phyloP scores from a whole-genome alignment of 73 alveolate species.

The Effrenium voratum region DNA sequence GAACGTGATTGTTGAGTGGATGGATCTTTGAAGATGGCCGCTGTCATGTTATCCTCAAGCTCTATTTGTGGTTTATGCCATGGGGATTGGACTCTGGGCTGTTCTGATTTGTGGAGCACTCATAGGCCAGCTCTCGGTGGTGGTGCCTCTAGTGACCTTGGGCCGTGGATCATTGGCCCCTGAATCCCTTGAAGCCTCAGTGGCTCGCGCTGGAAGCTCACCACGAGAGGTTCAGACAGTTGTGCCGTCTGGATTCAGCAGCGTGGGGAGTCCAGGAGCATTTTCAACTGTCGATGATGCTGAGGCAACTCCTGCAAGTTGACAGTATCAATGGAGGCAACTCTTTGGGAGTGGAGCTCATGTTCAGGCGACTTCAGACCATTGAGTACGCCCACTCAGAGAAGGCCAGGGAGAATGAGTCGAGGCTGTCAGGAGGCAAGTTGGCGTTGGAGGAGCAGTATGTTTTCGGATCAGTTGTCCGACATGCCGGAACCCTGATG shows the following conservation, averaged over 20 bases:
- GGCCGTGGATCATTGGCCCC: too few relatives aligned
- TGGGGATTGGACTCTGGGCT: too few relatives aligned
- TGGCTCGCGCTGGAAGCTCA: conserved; percentile 23
- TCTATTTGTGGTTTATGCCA: too few relatives aligned
- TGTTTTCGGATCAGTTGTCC: background rate
- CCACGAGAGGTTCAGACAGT: conserved; percentile 11
- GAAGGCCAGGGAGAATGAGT: background rate
- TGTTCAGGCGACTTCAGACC: conserved; percentile 55
- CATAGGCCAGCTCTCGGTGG: too few relatives aligned
- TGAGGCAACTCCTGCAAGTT: background rate
- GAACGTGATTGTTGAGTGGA: too few relatives aligned
- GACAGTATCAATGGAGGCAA: conserved; percentile 5
- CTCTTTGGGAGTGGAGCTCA: background rate
- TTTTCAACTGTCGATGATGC: conserved; percentile 4
- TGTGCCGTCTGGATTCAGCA: background rate
- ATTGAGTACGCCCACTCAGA: conserved; percentile 33
- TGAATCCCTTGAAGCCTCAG: too few relatives aligned
- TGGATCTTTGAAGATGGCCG: too few relatives aligned
- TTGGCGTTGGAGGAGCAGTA: background rate
- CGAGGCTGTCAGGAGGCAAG: background rate
- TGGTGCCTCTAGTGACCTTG: too few relatives aligned
- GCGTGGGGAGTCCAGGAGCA: conserved; percentile 39
- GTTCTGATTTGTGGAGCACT: too few relatives aligned
- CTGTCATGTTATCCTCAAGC: too few relatives aligned
- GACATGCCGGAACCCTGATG: conserved; percentile 9